These are phyloP conservation scores for Lactifluus volemus DNA, from an alignment of 768 basidiomycete species.

Conservation along the genomic window DNA sequence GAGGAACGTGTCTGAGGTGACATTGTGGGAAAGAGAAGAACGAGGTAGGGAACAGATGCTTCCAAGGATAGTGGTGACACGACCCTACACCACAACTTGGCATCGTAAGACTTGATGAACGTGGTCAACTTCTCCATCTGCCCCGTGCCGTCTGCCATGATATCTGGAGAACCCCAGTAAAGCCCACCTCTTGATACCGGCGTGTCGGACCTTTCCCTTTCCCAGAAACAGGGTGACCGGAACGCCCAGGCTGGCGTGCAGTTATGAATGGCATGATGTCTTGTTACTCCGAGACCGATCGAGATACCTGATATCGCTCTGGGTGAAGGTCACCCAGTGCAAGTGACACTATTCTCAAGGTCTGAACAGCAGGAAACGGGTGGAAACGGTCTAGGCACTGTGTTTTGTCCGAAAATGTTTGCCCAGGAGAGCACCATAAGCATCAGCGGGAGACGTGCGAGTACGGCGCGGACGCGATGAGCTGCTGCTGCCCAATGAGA, in stretches of 20 bases:
- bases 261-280: too few species aligned
- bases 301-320: too few species aligned
- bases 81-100: constrained; percentile 19
- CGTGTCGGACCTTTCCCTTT: constrained; percentile 22
- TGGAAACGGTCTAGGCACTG: background rate
- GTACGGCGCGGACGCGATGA: background rate
- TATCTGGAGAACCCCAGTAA: background rate
- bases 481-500: constrained; percentile 21
- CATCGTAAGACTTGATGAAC: constrained; percentile 16
- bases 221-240: too few species aligned
- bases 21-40: too few species aligned
- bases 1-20: too few species aligned
- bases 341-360: background rate
- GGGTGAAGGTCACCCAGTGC: too few species aligned
- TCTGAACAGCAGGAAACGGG: background rate
- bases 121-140: constrained; percentile 18
- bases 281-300: background rate
- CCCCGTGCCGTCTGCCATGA: background rate
- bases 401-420: constrained; percentile 48
- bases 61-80: too few species aligned
- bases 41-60: too few species aligned
- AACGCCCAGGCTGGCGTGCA: too few species aligned
- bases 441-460: constrained; percentile 9
- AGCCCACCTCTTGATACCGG: too few species aligned
- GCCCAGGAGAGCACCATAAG: constrained; percentile 56